Conservation (phyloP, 176 grass and related monocot genomes). For the Lolium perenne region DNA sequence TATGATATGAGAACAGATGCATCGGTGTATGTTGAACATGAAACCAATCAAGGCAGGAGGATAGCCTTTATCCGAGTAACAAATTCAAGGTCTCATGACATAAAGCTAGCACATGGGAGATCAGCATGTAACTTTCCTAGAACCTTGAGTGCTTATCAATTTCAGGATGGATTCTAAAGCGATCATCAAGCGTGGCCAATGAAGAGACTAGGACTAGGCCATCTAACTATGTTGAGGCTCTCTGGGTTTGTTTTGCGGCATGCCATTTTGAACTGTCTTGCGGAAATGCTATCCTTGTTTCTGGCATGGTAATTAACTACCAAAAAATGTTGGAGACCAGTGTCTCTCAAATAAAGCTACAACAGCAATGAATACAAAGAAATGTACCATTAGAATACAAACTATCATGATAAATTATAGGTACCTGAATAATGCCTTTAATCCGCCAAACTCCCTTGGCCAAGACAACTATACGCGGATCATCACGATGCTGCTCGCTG, state of each 20-base stretch:
- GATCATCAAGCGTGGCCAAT: not conserved
- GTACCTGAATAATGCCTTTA: constrained; percentile 52
- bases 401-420: not conserved
- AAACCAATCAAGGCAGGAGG: not conserved
- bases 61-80: constrained; percentile 12
- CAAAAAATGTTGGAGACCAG: not conserved
- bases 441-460: constrained; percentile 44
- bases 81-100: constrained; percentile 11
- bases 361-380: not conserved
- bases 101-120: not conserved
- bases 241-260: not conserved
- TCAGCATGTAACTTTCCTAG: constrained; percentile 1
- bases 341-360: not conserved
- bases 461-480: constrained; percentile 34
- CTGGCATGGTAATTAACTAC: not conserved
- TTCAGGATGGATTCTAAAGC: constrained; percentile 10
- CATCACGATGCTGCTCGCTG: constrained; percentile 42
- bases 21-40: not conserved
- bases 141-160: not conserved
- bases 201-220: not conserved
- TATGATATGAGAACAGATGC: constrained; percentile 14
- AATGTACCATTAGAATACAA: not conserved
- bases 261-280: not conserved
- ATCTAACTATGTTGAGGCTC: too few species aligned
- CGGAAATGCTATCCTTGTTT: not conserved